phyloP scores from a whole-genome alignment of 2,329 filamentous ascomycete genomes.

The Fusarium solani-melongenae region DNA sequence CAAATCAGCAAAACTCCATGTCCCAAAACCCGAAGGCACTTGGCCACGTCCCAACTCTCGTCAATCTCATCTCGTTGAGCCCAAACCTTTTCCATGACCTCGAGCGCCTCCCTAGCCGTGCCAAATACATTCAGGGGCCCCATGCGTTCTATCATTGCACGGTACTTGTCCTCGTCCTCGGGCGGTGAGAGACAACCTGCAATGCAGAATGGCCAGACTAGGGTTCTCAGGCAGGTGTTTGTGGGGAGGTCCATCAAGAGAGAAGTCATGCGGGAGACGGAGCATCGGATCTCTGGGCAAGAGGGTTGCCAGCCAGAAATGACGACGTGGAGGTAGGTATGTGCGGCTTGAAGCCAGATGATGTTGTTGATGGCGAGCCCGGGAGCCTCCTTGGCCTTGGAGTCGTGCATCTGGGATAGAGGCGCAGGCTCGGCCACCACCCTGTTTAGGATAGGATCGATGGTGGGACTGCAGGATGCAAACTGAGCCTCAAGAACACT shows the following conservation, averaged over 20 bases:
- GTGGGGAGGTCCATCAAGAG: constrained; percentile 48
- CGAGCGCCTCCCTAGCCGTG: constrained; percentile 55
- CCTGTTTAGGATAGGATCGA: constrained; percentile 20
- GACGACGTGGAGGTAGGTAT: constrained; percentile 61
- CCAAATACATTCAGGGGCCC: constrained; percentile 59
- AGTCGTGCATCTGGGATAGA: constrained; percentile 29
- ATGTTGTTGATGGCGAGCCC: constrained; percentile 46
- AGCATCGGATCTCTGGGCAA: constrained; percentile 52
- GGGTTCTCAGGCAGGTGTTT: constrained; percentile 47
- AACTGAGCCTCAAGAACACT: constrained; percentile 42
- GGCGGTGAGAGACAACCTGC: constrained; percentile 54
- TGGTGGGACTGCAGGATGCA: neutral
- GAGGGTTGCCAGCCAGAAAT: constrained; percentile 63
- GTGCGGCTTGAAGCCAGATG: constrained; percentile 61
- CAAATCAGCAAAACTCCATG: constrained; percentile 54
- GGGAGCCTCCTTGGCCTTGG: constrained; percentile 34
- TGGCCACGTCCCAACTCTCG: constrained; percentile 57
- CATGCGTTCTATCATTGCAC: constrained; percentile 53
- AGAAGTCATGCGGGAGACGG: constrained; percentile 48
- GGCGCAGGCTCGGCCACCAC: constrained; percentile 40
- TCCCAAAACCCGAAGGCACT: constrained; percentile 55
- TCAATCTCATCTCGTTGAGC: constrained; percentile 51
- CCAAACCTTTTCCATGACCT: constrained; percentile 62
- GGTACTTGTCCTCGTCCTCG: constrained; percentile 55
- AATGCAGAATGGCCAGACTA: constrained; percentile 57